Conservation (phyloP, 139 green algal species). For the Chlorella sorokiniana region DNA sequence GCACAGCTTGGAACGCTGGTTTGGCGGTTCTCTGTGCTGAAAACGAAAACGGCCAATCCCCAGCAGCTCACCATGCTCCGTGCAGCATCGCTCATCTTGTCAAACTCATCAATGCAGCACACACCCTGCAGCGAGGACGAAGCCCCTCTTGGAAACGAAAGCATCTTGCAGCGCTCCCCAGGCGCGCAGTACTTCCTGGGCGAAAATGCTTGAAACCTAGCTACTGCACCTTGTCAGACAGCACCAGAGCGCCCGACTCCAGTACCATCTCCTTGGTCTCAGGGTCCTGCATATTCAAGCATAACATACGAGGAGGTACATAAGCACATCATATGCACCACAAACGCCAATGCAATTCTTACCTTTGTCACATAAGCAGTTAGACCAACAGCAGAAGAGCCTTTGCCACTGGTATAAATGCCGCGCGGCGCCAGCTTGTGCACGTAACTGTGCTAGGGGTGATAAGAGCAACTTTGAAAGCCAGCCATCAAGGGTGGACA, state of each 20-base stretch:
- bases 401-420: constrained; percentile 95
- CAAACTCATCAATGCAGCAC: constrained; percentile 99
- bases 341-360: neutral
- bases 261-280: constrained; percentile 95
- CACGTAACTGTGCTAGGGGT: constrained; percentile 72
- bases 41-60: neutral
- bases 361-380: constrained; percentile 95
- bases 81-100: constrained; percentile 97
- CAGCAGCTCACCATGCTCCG: constrained; percentile 75
- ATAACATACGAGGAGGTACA: neutral
- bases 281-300: constrained; percentile 63
- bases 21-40: too few species aligned
- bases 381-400: constrained; percentile 91
- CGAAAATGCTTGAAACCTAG: neutral
- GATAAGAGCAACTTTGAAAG: neutral
- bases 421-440: constrained; percentile 94
- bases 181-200: neutral
- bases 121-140: constrained; percentile 62
- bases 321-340: neutral
- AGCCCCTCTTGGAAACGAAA: neutral
- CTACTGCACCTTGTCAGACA: constrained; percentile 68
- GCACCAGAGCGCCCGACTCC: constrained; percentile 94
- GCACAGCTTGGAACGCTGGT: too few species aligned
- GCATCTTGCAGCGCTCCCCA: neutral
- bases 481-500: neutral